Base-by-base conservation (phyloP, 2,329 filamentous ascomycete species). In the Fusarium keratoplasticum region DNA sequence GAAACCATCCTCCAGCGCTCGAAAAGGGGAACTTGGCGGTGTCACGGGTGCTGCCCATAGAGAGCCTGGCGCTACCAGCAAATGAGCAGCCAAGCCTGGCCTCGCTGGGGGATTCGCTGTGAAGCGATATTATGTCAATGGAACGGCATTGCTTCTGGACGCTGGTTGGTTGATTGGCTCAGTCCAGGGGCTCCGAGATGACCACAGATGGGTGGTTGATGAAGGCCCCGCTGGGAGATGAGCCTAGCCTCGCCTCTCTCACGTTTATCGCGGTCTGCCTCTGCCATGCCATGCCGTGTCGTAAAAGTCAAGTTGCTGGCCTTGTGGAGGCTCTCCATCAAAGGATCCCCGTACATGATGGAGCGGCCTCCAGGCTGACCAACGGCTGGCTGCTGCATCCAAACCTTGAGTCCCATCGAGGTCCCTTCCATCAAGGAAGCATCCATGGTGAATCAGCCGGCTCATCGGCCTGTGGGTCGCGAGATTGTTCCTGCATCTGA, bases 401-500 rank as follows among this genome's bases (percentile, higher is more conserved):
- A 40, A 59, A 42, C 33, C 35, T 55, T 20, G 40, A 50, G 42
- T 50, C 38, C 35, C 50, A 57, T 64, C n/a, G 16, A 25, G n/a
- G 29, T 47, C 31, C 38, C 54, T 64, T 22, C 40, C 50, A 52
- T 55, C 40, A 38, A 42, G 52, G 20, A 71, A 64, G 63, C 61
- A 62, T 47, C 42, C 33, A 62, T 67, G 59, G 66, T 64, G 67
- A 73, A 71, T 66, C 70, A 71, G 55, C 75, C 75, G 75, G 75
- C 62, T 70, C 76, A 62, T 76, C 75, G 74, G 74, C 52, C 64
- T 71, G 76, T 76, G 78, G 78, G 77, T 72, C 61, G 27, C 60
- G 70, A 77, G 72, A 80, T 81, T 80, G 80, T 80, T 80, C 80
- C 78, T 81, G 79, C 78, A 71, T 81, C 77, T 78, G 71, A 65